These are phyloP conservation scores for Salix dunnii DNA, from an alignment of 345 rosid species.

Conservation along the genomic window DNA sequence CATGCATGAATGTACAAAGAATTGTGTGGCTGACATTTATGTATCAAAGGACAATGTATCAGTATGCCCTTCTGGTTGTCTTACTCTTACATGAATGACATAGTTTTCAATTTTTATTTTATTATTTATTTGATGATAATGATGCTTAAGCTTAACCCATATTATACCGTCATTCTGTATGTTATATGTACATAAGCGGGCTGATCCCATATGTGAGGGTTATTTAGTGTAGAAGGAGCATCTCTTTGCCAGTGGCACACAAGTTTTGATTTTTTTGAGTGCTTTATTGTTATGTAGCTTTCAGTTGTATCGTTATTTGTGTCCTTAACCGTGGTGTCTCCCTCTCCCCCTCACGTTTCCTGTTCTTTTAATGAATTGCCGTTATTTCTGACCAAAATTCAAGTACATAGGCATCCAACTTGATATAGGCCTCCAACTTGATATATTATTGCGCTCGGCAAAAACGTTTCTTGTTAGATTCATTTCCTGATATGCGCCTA, in stretches of 20 bases:
- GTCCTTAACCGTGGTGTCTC: neutral
- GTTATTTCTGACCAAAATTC: neutral
- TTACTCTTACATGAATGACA: neutral
- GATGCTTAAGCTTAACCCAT: neutral
- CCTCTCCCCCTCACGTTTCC: neutral
- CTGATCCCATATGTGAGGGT: neutral
- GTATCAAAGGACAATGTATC: neutral
- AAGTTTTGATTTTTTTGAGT: neutral
- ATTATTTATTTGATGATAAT: neutral
- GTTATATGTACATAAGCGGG: neutral
- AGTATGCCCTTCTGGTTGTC: neutral
- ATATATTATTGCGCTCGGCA: neutral
- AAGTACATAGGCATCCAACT: neutral
- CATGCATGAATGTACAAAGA: constrained; percentile 13
- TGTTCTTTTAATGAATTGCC: constrained; percentile 4
- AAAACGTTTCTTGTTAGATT: neutral
- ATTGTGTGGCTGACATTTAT: constrained; percentile 1
- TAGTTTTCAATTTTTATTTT: neutral
- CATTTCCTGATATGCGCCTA: neutral
- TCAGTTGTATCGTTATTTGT: neutral
- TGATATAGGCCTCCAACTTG: neutral
- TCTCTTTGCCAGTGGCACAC: neutral
- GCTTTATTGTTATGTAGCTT: neutral
- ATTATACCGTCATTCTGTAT: neutral
- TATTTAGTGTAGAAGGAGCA: neutral